A percentile compares a stretch with the other conserved stretches of the same genome.
These are phyloP conservation scores for Diaporthe helianthi DNA, from an alignment of 2,329 filamentous ascomycete species.

Conservation along the genomic window DNA sequence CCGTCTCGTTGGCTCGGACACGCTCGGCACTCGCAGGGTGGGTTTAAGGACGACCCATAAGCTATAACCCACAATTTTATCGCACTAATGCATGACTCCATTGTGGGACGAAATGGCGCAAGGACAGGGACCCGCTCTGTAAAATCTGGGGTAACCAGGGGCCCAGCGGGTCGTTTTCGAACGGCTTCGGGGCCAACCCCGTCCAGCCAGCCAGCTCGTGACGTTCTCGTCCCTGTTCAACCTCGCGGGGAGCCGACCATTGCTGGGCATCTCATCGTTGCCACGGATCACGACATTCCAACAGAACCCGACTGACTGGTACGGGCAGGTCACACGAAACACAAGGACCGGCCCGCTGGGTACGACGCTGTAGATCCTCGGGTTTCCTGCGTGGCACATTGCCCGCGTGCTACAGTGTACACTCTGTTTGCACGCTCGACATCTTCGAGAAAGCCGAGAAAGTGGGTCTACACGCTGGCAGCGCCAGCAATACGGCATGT, in stretches of 20 bases:
- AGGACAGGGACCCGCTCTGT: slow-evolving; percentile 10
- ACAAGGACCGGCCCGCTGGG: slow-evolving; percentile 23
- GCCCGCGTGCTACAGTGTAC: slow-evolving; percentile 3
- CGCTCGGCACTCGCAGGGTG: not conserved
- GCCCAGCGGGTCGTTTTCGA: slow-evolving; percentile 1
- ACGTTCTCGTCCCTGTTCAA: not conserved
- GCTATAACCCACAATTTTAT: not conserved
- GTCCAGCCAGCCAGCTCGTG: not conserved
- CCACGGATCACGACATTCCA: slow-evolving; percentile 20
- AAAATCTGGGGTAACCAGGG: slow-evolving; percentile 31
- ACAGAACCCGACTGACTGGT: slow-evolving; percentile 10
- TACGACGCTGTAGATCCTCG: slow-evolving; percentile 12
- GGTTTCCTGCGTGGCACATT: slow-evolving; percentile 12
- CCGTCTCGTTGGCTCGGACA: not conserved
- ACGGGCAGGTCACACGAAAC: not conserved
- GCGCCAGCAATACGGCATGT: not conserved
- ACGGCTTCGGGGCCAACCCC: not conserved
- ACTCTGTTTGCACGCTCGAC: not conserved
- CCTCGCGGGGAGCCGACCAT: not conserved
- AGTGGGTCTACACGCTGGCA: not conserved
- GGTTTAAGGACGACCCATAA: not conserved
- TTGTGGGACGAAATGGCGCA: slow-evolving; percentile 31
- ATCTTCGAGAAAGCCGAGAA: not conserved
- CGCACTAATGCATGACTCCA: slow-evolving; percentile 33
- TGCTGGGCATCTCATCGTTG: slow-evolving; percentile 18